A percentile compares a stretch with the other conserved stretches of the same genome.
Conservation (phyloP, 2,329 filamentous ascomycete species). For the Hymenoscyphus infarciens region DNA sequence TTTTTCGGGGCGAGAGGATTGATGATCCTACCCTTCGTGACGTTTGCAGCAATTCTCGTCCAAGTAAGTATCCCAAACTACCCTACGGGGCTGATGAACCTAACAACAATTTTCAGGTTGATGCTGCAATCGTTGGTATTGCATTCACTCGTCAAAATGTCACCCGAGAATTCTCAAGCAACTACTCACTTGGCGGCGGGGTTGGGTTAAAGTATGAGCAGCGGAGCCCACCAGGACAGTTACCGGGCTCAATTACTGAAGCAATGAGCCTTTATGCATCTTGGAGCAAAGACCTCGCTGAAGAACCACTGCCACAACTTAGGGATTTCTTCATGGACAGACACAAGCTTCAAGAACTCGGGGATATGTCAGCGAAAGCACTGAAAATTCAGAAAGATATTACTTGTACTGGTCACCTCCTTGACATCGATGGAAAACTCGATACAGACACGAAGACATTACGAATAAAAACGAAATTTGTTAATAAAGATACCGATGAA, state of each 20-base stretch:
- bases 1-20: not conserved
- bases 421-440: not conserved
- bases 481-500: not conserved
- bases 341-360: not conserved
- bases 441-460: not conserved
- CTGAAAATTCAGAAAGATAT: not conserved
- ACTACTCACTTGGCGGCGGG: not conserved
- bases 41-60: not conserved
- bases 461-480: not conserved
- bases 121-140: not conserved
- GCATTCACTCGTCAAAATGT: not conserved
- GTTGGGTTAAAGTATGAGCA: not conserved
- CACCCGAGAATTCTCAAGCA: not conserved
- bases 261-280: not conserved
- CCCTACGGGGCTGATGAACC: not conserved
- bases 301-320: not conserved
- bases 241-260: not conserved
- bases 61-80: not conserved
- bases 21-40: not conserved
- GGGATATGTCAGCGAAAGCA: not conserved
- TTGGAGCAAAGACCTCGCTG: not conserved
- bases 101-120: not conserved
- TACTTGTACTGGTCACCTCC: not conserved
- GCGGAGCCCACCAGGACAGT: not conserved
- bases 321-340: conserved; percentile 1